These are phyloP conservation scores for Citrus glauca DNA, from an alignment of 345 rosid genomes.

Conservation along the genomic window DNA sequence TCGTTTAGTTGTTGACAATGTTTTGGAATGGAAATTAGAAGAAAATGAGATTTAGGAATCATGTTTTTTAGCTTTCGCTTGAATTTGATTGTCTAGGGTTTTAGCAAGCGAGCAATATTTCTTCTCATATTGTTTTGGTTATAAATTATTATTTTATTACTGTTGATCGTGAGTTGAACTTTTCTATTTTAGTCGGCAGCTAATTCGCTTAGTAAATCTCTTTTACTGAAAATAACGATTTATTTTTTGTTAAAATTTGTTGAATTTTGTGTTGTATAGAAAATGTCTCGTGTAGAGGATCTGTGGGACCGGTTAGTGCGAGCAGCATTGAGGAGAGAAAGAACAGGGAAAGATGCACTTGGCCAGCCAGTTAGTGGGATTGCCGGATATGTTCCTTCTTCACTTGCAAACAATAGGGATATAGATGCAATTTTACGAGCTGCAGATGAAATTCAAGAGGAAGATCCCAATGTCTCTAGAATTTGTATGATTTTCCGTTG, in stretches of 20 bases:
- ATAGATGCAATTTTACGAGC: conserved; percentile 88
- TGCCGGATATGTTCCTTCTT: conserved; percentile 81
- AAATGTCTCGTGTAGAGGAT: conserved; percentile 79
- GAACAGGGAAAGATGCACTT: conserved; percentile 44
- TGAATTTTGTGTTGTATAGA: conserved; percentile 17
- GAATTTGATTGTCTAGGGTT: not conserved
- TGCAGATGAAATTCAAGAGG: conserved; percentile 95
- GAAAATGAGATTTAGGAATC: no score
- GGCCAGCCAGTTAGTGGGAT: conserved; percentile 61
- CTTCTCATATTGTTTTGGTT: not conserved
- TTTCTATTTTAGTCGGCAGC: not conserved
- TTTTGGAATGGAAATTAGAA: no score
- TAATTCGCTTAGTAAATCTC: not conserved
- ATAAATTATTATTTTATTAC: not conserved
- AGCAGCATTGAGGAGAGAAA: conserved; percentile 75
- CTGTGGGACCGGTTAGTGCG: conserved; percentile 87
- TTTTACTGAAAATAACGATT: not conserved
- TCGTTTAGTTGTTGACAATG: no score
- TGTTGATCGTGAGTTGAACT: not conserved
- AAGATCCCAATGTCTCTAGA: conserved; percentile 79
- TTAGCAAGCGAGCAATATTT: not conserved
- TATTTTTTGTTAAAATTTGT: not conserved
- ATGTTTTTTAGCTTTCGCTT: not conserved
- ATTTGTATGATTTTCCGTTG: conserved; percentile 47
- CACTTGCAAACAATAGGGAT: conserved; percentile 75